Evolutionary conservation across 441 rosid genomes (phyloP).

Genomic region (Jatropha podagrica): DNA sequence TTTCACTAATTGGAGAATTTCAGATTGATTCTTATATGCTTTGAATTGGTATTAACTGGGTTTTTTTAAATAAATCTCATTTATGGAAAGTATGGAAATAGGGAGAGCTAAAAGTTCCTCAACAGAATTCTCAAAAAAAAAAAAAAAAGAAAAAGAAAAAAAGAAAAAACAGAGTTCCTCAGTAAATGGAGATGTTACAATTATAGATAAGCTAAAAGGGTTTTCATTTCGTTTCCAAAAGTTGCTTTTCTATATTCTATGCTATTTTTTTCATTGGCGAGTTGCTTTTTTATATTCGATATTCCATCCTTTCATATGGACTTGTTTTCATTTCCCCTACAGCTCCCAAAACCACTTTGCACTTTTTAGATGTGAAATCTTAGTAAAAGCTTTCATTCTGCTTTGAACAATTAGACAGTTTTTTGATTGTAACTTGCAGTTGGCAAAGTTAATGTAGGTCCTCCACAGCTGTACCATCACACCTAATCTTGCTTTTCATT

Average conservation of each 20-base stretch:
- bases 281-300: neutral
- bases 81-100: neutral
- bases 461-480: neutral
- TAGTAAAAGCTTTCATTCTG: conserved; percentile 3
- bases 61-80: neutral
- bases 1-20: too few species aligned
- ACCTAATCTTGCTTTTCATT: neutral
- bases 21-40: too few species aligned
- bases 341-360: neutral
- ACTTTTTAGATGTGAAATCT: neutral
- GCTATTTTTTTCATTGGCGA: neutral
- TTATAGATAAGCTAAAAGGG: neutral
- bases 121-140: too few species aligned
- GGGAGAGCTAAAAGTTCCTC: too few species aligned
- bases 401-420: neutral
- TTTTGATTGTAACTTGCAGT: neutral
- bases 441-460: conserved; percentile 4
- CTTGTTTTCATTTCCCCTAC: neutral
- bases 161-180: neutral
- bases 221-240: neutral
- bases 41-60: too few species aligned
- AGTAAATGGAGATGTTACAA: neutral
- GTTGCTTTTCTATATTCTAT: conserved; percentile 13
- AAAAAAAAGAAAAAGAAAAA: too few species aligned
- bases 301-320: neutral